Evolutionary conservation across 257 asterid genomes (phyloP), one percentile per base, ranked within the genome.

Genomic region (Solanum lycopersicoides): DNA sequence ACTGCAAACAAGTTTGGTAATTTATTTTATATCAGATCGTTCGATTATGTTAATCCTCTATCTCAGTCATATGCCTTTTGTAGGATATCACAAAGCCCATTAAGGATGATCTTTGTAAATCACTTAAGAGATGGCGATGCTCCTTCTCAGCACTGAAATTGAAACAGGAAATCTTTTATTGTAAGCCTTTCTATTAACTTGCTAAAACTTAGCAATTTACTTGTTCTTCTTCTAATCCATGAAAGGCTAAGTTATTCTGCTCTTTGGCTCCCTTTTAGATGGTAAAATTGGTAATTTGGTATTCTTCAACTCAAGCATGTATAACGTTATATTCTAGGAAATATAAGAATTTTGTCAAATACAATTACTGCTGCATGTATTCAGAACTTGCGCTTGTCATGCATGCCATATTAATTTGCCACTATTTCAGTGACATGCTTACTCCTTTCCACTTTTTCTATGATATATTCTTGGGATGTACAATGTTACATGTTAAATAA

Each of bases 41-140:
- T 83, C 14, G 35, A 69, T 56, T 35, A 60, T 71, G 37, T 83
- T 86, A 56, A 79, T 45, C 35, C 66, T 45, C 84, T 79, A 77
- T 25, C 84, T 28, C 41, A 16, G 42, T 45, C 63, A 42, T 68
- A 80, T 80, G 53, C 65, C 12, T 76, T 82, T 89, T 88, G 69
- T 86, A 97, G 99, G 99, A 97, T 93, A 95, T 97, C 86, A 95
- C 99, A 72, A 96, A 93, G 92, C 97, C 99, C 85, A 91, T 97
- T 2, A 94, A 92, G 72, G 99, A 95, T 87, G 97, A 93, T 84
- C 89, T 92, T 21, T 97, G 98, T 89, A 93, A 87, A 89, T 89
- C 93, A 23, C 95, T 97, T 77, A 91, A 93, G 93, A 91, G 88
- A 88, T 95, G 99, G 99, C 93, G 96, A 73, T 88, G 74, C 90